A percentile compares a stretch with the other conserved stretches of the same genome.
Conservation (phyloP, 202 grass and related monocot species). For the Panicum virgatum region DNA sequence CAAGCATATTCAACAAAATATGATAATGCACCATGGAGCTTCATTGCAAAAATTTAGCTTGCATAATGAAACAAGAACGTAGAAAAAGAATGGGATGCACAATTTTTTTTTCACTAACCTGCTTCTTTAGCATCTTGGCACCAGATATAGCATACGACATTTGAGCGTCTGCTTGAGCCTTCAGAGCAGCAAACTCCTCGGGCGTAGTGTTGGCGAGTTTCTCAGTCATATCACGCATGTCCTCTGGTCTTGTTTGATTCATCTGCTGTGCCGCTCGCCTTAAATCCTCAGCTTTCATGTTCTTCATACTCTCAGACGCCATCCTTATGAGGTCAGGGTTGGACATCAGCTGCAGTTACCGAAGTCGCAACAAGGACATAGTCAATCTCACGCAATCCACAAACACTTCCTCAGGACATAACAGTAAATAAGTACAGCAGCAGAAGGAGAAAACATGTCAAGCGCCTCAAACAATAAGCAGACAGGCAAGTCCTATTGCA, state of each 20-base stretch:
- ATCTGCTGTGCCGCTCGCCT: constrained; percentile 83
- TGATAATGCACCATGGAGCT: not conserved
- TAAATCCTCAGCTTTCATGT: constrained; percentile 81
- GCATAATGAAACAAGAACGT: not conserved
- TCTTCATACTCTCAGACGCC: constrained; percentile 92
- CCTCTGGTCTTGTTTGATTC: constrained; percentile 71
- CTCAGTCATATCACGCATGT: constrained; percentile 85
- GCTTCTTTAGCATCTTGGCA: constrained; percentile 80
- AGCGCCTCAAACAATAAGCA: not conserved
- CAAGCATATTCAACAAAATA: constrained; percentile 10
- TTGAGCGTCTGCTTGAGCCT: constrained; percentile 81
- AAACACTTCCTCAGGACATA: not conserved
- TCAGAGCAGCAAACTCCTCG: constrained; percentile 88
- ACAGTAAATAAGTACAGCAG: not conserved
- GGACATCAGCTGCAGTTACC: constrained; percentile 75
- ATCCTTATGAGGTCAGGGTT: constrained; percentile 83
- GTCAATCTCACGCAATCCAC: not conserved
- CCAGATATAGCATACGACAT: constrained; percentile 71
- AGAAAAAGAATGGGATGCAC: not conserved
- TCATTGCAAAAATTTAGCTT: not conserved
- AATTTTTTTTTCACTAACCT: constrained; percentile 51
- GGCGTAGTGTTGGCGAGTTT: constrained; percentile 76
- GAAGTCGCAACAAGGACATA: constrained; percentile 26
- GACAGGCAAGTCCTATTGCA: not conserved
- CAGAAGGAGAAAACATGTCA: not conserved